Evolutionary conservation across 805 yeast genomes (phyloP).

Genomic region (Komagataella populi): DNA sequence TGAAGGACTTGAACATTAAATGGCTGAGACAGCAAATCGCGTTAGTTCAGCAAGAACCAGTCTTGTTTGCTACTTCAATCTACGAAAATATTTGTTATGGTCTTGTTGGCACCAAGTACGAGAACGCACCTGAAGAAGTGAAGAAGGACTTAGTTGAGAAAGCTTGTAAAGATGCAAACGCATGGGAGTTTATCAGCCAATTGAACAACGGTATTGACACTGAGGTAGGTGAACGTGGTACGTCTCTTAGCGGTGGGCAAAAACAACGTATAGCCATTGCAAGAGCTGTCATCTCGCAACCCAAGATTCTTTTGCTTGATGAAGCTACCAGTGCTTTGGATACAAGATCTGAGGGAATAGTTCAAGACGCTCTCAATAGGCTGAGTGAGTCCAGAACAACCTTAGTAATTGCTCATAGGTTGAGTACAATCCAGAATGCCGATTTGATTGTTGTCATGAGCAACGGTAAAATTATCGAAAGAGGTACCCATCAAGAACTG

Average conservation of each 20-base stretch:
- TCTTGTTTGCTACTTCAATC: constrained; percentile 62
- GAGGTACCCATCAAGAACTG: constrained; percentile 25
- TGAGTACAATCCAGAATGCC: constrained; percentile 43
- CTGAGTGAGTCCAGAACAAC: constrained; percentile 26
- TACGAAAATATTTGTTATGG: constrained; percentile 63
- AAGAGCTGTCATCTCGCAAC: constrained; percentile 59
- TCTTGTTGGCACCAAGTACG: constrained; percentile 6
- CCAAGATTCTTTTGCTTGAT: constrained; percentile 60
- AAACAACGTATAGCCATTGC: constrained; percentile 77
- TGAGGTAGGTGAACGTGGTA: constrained; percentile 31
- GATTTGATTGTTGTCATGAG: constrained; percentile 37
- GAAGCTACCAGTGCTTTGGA: constrained; percentile 89
- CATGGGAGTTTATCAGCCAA: constrained; percentile 37
- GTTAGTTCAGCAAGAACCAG: constrained; percentile 66
- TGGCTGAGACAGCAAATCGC: constrained; percentile 41
- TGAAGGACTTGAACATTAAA: constrained; percentile 28
- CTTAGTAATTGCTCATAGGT: constrained; percentile 44
- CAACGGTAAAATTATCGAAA: constrained; percentile 35
- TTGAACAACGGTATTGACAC: constrained; percentile 52
- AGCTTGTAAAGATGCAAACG: constrained; percentile 30
- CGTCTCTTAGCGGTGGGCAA: constrained; percentile 73
- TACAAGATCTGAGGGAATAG: constrained; percentile 27
- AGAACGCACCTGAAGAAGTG: constrained; percentile 5
- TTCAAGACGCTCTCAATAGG: constrained; percentile 23
- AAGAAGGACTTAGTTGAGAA: constrained; percentile 13